Evolutionary conservation across 2,329 filamentous ascomycete genomes (phyloP).

Genomic region (Coniochaeta ligniaria): DNA sequence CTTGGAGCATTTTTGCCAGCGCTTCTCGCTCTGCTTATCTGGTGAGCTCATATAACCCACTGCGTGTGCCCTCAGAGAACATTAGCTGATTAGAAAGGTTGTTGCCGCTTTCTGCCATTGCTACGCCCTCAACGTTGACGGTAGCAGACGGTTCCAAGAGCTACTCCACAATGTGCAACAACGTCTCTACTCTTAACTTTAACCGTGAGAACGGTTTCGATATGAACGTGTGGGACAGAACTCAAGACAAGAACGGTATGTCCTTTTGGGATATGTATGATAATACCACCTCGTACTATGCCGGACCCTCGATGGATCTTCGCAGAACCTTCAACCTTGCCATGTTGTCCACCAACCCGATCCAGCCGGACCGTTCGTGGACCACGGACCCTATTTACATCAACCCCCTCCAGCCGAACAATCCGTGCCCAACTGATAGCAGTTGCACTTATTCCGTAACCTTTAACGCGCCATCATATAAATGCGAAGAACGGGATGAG

Average conservation of each 20-base stretch:
- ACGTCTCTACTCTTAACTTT: slow-evolving; percentile 6
- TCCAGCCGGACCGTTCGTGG: not conserved
- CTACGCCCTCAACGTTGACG: slow-evolving; percentile 8
- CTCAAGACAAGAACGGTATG: slow-evolving; percentile 4
- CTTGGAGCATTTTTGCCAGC: not conserved
- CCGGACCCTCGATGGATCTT: slow-evolving; percentile 4
- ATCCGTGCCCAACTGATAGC: slow-evolving; percentile 6
- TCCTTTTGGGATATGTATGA: slow-evolving; percentile 6
- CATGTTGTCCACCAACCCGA: slow-evolving; percentile 5
- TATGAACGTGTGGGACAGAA: not conserved
- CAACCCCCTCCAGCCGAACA: not conserved
- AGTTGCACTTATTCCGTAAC: slow-evolving; percentile 7
- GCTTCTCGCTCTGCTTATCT: not conserved
- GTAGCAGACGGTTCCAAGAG: slow-evolving; percentile 1
- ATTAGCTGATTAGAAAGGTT: not conserved
- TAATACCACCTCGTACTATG: slow-evolving; percentile 4
- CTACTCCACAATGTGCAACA: slow-evolving; percentile 1
- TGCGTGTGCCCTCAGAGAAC: not conserved
- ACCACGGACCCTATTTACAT: not conserved
- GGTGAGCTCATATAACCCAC: not conserved
- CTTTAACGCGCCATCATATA: slow-evolving; percentile 6
- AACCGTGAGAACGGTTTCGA: slow-evolving; percentile 7
- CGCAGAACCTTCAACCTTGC: slow-evolving; percentile 4
- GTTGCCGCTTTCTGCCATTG: slow-evolving; percentile 9
- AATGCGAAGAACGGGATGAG: slow-evolving; percentile 7